Conservation (phyloP, 2,329 filamentous ascomycete species). For the Diaporthe sp. region DNA sequence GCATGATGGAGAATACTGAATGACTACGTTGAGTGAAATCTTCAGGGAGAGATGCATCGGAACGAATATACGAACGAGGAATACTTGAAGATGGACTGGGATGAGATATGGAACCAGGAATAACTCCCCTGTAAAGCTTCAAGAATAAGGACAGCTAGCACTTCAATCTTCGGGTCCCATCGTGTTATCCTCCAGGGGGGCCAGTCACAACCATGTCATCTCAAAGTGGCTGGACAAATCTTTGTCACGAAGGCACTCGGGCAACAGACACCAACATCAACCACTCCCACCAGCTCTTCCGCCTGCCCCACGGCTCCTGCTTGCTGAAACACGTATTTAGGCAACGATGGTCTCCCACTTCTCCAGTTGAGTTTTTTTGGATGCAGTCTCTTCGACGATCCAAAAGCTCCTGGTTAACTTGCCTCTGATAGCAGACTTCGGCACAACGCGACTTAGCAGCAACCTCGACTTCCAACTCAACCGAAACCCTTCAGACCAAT, state of each 20-base stretch:
- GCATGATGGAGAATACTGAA: neutral
- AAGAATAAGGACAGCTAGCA: neutral
- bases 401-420: neutral
- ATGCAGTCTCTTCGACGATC: neutral
- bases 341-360: neutral
- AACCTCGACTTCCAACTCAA: neutral
- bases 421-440: neutral
- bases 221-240: neutral
- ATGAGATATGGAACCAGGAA: neutral
- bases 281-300: neutral
- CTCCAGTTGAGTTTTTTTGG: neutral
- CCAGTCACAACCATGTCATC: neutral
- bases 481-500: neutral
- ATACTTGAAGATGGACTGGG: neutral
- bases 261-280: neutral
- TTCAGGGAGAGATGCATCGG: neutral
- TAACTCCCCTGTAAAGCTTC: neutral
- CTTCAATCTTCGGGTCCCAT: neutral
- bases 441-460: too few relatives aligned
- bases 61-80: neutral
- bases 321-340: neutral
- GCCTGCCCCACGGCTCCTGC: too few relatives aligned
- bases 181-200: too few relatives aligned
- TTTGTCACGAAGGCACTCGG: too few relatives aligned
- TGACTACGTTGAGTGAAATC: neutral